Conservation (phyloP, 306 rosid species). For the Vigna mungo region DNA sequence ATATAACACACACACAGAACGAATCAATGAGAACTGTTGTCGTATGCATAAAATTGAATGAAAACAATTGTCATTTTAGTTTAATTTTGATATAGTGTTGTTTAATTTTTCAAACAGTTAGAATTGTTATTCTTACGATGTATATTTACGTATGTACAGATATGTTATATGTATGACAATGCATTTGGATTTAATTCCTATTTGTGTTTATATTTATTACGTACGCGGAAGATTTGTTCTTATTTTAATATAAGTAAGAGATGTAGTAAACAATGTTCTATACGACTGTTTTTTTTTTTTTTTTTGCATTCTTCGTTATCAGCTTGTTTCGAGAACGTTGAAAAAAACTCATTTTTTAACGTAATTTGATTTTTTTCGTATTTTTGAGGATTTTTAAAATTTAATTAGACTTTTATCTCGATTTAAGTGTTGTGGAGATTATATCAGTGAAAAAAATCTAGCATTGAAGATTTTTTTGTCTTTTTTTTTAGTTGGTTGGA, state of each 20-base stretch:
- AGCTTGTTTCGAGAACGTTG: constrained; percentile 14
- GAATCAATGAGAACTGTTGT: neutral
- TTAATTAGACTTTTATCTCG: neutral
- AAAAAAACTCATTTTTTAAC: neutral
- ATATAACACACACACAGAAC: neutral
- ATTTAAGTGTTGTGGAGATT: neutral
- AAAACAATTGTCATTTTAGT: neutral
- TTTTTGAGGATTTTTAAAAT: neutral
- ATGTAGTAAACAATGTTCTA: neutral
- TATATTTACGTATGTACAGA: neutral
- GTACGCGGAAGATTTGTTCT: neutral
- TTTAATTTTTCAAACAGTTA: neutral
- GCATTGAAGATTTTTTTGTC: neutral
- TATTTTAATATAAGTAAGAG: neutral
- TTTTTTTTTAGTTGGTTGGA: neutral
- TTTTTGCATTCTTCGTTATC: neutral
- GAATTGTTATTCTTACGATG: neutral
- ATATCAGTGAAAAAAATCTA: neutral
- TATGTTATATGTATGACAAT: neutral
- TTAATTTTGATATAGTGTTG: neutral
- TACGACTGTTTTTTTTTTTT: neutral
- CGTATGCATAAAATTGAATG: neutral
- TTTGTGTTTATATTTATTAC: neutral
- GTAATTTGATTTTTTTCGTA: neutral
- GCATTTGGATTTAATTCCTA: neutral